phyloP scores from a whole-genome alignment of 192 early-diverging fungal species.

The Entomortierella parvispora region DNA sequence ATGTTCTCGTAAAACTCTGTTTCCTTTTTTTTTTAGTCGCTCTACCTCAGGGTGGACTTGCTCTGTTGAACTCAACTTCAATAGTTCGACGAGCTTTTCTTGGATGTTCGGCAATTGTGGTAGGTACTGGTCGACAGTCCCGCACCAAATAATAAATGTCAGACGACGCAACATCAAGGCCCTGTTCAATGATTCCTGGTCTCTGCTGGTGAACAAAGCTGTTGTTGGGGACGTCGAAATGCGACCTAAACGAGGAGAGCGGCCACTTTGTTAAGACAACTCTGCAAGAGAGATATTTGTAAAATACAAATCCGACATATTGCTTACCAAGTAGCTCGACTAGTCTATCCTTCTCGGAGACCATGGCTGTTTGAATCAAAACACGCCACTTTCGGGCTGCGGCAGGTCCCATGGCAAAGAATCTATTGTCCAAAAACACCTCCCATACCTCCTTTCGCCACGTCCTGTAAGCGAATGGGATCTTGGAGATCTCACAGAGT shows the following conservation, averaged over 20 bases:
- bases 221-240: constrained; percentile 77
- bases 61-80: constrained; percentile 75
- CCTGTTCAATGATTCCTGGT: constrained; percentile 78
- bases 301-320: not conserved
- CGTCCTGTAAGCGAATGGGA: constrained; percentile 68
- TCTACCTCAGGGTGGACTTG: constrained; percentile 78
- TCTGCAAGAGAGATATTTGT: not conserved
- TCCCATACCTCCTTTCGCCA: constrained; percentile 86
- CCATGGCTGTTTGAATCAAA: constrained; percentile 76
- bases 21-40: not conserved
- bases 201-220: constrained; percentile 83
- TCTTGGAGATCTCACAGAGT: constrained; percentile 67
- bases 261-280: too few relatives aligned
- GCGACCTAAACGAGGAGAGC: constrained; percentile 50
- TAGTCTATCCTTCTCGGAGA: constrained; percentile 81
- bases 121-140: constrained; percentile 79
- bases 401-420: constrained; percentile 71
- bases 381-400: constrained; percentile 71
- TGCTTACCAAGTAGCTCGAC: constrained; percentile 70
- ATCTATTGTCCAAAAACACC: constrained; percentile 74
- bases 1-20: not conserved
- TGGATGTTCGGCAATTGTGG: constrained; percentile 82
- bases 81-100: constrained; percentile 88
- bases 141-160: constrained; percentile 82
- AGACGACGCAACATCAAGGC: constrained; percentile 78